These are phyloP conservation scores for Pulveroboletus sp. DNA, from an alignment of 768 basidiomycete species.

Conservation along the genomic window DNA sequence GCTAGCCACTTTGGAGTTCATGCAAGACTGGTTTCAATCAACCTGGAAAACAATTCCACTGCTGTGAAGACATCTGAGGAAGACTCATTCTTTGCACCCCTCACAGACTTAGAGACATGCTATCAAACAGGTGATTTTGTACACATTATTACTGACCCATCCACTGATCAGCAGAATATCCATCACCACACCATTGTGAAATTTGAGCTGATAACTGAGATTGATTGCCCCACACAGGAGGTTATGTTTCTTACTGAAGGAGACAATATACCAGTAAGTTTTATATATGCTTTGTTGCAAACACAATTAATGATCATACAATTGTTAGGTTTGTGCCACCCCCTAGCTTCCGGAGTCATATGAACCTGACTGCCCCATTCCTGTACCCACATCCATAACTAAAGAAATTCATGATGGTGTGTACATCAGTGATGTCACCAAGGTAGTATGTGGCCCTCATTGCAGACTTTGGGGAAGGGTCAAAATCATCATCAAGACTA, in stretches of 20 bases:
- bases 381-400: neutral
- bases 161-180: neutral
- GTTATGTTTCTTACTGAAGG: neutral
- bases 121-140: neutral
- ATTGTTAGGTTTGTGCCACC: neutral
- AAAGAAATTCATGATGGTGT: neutral
- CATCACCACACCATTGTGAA: neutral
- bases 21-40: neutral
- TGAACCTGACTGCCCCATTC: neutral
- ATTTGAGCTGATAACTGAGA: neutral
- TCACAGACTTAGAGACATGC: neutral
- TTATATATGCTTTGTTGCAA: no score
- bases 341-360: neutral
- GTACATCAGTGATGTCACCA: neutral
- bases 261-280: neutral
- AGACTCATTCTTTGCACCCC: neutral
- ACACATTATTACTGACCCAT: neutral
- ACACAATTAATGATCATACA: no score
- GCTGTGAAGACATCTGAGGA: neutral
- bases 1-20: neutral
- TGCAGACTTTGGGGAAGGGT: neutral
- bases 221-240: neutral
- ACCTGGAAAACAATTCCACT: neutral
- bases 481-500: no score
- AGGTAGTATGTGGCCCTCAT: neutral